Base-by-base conservation (phyloP, 148 eudicot genomes). In the Chenopodium quinoa region DNA sequence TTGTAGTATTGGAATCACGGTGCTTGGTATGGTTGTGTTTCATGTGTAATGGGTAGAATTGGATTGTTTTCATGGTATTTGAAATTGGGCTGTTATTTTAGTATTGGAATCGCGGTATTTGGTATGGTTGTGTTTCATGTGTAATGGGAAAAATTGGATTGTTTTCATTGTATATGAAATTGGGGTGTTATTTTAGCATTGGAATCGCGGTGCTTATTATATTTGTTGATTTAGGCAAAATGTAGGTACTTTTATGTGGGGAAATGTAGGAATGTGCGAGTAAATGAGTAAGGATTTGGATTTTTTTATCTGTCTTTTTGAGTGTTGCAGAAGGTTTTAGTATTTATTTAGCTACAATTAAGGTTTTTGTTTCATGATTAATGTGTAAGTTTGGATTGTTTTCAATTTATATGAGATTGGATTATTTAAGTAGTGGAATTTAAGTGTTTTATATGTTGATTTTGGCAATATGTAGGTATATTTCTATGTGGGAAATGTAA, bases 261-360 rank as follows among this genome's bases (percentile, higher is more conserved):
- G n/a, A 34, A 12, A 58, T 47, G 20, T 16, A 11, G 11, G 71
- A 56, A 13, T 20, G 32, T 75, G 64, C 9, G 63, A 63, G 32
- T 75, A 64, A 32, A 29, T 60, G 13, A 12, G 65, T 40, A 44
- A 63, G 6, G 8, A 73, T 73, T 60, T 60, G 32, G 2, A 80
- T 62, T 20, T 25, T 44, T 83, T 76, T 44, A 0, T 40, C 5
- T 40, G 7, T 40, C 7, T 75, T 1, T 31, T 80, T 50, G 7
- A 20, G 20, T 80, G 93, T 9, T 91, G 81, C 92, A 95, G 89
- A 40, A 40, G 44, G 44, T 40, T 40, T 40, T 40, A 40, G 44
- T 40, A 40, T 40, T 40, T 40, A 40, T 40, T 40, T 40, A 40
- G 44, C 8, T 40, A 37, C 44, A 37, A 37, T 4, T 5, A 37